phyloP scores from a whole-genome alignment of 192 early-diverging fungal genomes.

The Coemansia sp. region DNA sequence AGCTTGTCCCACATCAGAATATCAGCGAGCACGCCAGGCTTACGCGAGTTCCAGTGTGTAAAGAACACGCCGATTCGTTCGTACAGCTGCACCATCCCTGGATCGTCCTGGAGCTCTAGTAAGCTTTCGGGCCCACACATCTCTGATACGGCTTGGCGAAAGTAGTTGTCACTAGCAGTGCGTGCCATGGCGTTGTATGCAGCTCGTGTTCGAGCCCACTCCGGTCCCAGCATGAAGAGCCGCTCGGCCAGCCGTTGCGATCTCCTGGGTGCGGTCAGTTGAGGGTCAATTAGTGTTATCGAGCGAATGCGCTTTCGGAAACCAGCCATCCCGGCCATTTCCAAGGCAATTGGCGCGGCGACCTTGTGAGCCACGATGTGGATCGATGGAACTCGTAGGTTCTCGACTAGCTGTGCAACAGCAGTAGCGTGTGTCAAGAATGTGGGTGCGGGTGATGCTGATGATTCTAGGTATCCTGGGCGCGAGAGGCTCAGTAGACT shows the following conservation, averaged over 20 bases:
- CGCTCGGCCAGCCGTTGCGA: slow-evolving; percentile 19
- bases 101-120: slow-evolving; percentile 41
- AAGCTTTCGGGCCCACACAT: slow-evolving; percentile 39
- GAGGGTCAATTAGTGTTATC: slow-evolving; percentile 38
- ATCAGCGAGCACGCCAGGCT: slow-evolving; percentile 37
- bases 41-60: slow-evolving; percentile 36
- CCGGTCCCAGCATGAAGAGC: slow-evolving; percentile 31
- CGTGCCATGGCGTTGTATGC: slow-evolving; percentile 53
- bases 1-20: slow-evolving; percentile 35
- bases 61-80: slow-evolving; percentile 53
- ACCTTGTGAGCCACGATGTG: slow-evolving; percentile 43
- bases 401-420: slow-evolving; percentile 39
- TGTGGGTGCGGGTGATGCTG: slow-evolving; percentile 23
- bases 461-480: slow-evolving; percentile 47
- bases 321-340: slow-evolving; percentile 43
- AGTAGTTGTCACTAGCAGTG: slow-evolving; percentile 29
- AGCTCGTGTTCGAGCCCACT: slow-evolving; percentile 49
- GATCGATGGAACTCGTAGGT: slow-evolving; percentile 36
- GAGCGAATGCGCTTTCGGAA: slow-evolving; percentile 45
- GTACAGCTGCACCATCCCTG: slow-evolving; percentile 44
- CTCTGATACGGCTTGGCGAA: slow-evolving; percentile 35
- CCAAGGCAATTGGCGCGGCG: slow-evolving; percentile 47
- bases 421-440: slow-evolving; percentile 42
- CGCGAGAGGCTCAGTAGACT: slow-evolving; percentile 48
- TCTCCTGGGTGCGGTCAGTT: slow-evolving; percentile 18